A percentile compares a stretch with the other conserved stretches of the same genome.
Evolutionary conservation across 2,329 filamentous ascomycete species (phyloP).

Genomic region (Penicillium sp.): DNA sequence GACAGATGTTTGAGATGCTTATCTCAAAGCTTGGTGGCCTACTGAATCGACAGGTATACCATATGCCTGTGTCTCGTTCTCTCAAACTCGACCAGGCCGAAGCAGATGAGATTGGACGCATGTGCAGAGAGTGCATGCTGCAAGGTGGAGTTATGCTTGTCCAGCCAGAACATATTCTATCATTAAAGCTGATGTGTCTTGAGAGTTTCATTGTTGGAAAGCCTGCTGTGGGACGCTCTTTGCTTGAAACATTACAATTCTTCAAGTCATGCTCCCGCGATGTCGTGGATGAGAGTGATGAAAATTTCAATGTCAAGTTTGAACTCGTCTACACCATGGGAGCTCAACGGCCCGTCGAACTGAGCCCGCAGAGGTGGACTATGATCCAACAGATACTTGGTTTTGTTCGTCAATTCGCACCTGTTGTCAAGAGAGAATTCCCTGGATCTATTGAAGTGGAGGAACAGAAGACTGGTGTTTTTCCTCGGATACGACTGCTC

Average conservation of each 20-base stretch:
- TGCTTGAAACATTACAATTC: constrained; percentile 18
- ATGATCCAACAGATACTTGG: constrained; percentile 60
- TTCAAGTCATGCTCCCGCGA: constrained; percentile 48
- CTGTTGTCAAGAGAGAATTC: constrained; percentile 33
- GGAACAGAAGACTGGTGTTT: constrained; percentile 38
- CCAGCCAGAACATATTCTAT: constrained; percentile 68
- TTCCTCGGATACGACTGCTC: constrained; percentile 58
- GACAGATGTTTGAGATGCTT: constrained; percentile 59
- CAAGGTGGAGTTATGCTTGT: constrained; percentile 62
- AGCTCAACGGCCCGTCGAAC: constrained; percentile 54
- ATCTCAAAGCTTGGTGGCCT: constrained; percentile 52
- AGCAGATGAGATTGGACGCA: constrained; percentile 41
- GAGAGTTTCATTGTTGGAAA: constrained; percentile 45
- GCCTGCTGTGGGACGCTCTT: constrained; percentile 13
- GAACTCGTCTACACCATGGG: constrained; percentile 70
- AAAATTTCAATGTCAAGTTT: constrained; percentile 65
- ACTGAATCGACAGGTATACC: constrained; percentile 49
- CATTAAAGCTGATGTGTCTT: constrained; percentile 65
- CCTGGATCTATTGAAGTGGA: constrained; percentile 53
- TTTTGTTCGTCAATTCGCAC: constrained; percentile 45
- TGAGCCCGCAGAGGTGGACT: constrained; percentile 61
- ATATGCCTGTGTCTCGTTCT: constrained; percentile 55
- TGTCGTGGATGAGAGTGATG: constrained; percentile 69
- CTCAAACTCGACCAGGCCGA: constrained; percentile 41
- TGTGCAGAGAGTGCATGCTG: constrained; percentile 55